Evolutionary conservation across 768 basidiomycete species (phyloP).

Genomic region (Scleroderma bovista): DNA sequence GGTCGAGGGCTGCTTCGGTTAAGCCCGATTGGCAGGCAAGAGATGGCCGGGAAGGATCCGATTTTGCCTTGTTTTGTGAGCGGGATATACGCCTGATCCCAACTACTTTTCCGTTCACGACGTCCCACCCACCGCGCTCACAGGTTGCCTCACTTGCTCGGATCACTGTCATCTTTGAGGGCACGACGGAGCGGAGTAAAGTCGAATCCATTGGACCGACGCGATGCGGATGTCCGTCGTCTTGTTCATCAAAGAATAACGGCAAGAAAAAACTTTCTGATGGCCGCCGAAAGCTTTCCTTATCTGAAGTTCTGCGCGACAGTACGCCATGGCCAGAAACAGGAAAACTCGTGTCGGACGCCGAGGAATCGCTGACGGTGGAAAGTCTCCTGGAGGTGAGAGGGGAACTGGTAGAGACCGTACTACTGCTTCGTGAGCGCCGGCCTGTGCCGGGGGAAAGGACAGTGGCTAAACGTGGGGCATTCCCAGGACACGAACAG

Average conservation of each 20-base stretch:
- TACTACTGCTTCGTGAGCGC: constrained; percentile 62
- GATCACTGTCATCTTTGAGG: constrained; percentile 49
- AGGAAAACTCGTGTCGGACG: constrained; percentile 55
- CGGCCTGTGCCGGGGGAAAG: constrained; percentile 42
- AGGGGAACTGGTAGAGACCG: constrained; percentile 36
- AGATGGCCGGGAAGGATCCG: constrained; percentile 7
- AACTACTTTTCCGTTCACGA: constrained; percentile 48
- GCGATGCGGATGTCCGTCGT: constrained; percentile 15
- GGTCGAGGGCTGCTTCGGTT: constrained; percentile 58
- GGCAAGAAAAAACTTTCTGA: constrained; percentile 41
- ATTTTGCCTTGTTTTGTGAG: constrained; percentile 27
- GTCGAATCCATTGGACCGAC: constrained; percentile 35
- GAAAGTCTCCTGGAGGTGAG: constrained; percentile 45
- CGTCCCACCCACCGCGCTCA: constrained; percentile 78
- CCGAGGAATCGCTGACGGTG: constrained; percentile 32
- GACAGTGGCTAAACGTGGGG: constrained; percentile 39
- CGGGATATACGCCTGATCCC: constrained; percentile 69
- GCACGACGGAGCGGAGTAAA: constrained; percentile 21
- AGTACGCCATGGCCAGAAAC: constrained; percentile 78
- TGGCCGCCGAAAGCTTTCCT: constrained; percentile 48
- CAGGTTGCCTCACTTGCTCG: constrained; percentile 52
- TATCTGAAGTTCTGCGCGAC: constrained; percentile 68
- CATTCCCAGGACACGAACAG: constrained; percentile 59
- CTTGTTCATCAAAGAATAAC: constrained; percentile 27
- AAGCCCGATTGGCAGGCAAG: constrained; percentile 36